A percentile compares a stretch with the other conserved stretches of the same genome.
Conservation (phyloP, 2,329 filamentous ascomycete species). For the Aspergillus latus region DNA sequence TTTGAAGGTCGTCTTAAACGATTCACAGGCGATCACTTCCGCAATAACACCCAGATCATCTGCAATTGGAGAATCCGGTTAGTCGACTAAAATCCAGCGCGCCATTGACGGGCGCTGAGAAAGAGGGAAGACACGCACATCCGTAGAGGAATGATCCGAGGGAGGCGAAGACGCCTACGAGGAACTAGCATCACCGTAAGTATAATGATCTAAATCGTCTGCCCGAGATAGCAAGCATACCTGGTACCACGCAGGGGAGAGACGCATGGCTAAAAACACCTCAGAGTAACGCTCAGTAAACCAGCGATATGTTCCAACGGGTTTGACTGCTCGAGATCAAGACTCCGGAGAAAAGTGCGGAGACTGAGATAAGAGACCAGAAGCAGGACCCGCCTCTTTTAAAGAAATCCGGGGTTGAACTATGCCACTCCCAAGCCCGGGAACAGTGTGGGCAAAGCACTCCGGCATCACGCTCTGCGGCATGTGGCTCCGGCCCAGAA, state of each 20-base stretch:
- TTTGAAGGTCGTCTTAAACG: constrained; percentile 35
- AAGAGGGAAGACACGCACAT: constrained; percentile 32
- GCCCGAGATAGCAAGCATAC: constrained; percentile 30
- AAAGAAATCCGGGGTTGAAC: constrained; percentile 27
- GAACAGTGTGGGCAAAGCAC: background rate
- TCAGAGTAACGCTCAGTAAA: constrained; percentile 1
- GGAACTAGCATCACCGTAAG: constrained; percentile 46
- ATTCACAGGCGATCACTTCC: constrained; percentile 51
- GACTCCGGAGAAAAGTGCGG: constrained; percentile 19
- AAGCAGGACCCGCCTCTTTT: constrained; percentile 21
- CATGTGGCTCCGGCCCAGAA: background rate
- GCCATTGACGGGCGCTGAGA: background rate
- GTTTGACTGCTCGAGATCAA: constrained; percentile 2
- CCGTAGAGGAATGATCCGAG: constrained; percentile 59
- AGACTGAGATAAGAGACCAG: constrained; percentile 16
- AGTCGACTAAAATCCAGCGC: background rate
- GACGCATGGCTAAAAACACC: constrained; percentile 46
- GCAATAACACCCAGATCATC: constrained; percentile 62
- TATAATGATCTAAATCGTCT: background rate
- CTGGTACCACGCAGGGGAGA: constrained; percentile 60
- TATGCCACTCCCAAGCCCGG: constrained; percentile 15
- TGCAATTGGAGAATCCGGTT: constrained; percentile 14
- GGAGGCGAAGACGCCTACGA: constrained; percentile 60
- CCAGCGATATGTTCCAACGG: constrained; percentile 1
- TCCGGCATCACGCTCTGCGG: background rate